These are phyloP conservation scores for Vaccinium macrocarpon DNA, from an alignment of 148 eudicot genomes.

Conservation along the genomic window DNA sequence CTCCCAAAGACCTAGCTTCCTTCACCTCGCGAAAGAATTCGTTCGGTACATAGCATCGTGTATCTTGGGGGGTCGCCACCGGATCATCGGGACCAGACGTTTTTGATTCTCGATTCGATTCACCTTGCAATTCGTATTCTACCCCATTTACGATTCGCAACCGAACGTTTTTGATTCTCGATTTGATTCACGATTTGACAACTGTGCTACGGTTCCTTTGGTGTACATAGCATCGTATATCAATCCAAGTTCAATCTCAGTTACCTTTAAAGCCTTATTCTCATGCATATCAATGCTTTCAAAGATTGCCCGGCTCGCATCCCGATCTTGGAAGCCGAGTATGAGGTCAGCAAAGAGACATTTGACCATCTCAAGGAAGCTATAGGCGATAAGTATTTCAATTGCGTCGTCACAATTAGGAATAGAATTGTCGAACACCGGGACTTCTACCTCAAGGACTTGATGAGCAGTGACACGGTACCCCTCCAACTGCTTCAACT, in stretches of 20 bases:
- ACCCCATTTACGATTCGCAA: no score
- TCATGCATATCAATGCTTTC: background rate
- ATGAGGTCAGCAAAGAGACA: background rate
- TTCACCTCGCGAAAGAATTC: fast-evolving
- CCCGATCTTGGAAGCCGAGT: background rate
- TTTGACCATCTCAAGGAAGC: background rate
- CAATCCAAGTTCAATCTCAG: no score
- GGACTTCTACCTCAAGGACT: background rate
- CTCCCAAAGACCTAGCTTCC: background rate
- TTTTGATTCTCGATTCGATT: no score
- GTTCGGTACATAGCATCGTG: background rate
- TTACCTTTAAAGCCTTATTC: background rate
- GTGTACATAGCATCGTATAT: no score
- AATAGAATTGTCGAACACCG: background rate
- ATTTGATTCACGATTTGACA: no score
- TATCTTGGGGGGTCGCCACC: no score
- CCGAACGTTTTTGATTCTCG: no score
- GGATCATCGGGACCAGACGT: no score
- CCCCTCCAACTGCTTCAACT: slow-evolving; percentile 17
- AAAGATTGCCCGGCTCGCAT: background rate
- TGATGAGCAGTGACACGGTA: background rate
- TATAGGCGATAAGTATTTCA: background rate
- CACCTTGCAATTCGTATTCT: no score
- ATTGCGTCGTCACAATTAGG: background rate
- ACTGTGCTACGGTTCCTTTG: no score